Percentiles rank a stretch among this genome's conserved stretches.
phyloP scores from a whole-genome alignment of 31 red algal species.

The Asparagopsis taxiformis region DNA sequence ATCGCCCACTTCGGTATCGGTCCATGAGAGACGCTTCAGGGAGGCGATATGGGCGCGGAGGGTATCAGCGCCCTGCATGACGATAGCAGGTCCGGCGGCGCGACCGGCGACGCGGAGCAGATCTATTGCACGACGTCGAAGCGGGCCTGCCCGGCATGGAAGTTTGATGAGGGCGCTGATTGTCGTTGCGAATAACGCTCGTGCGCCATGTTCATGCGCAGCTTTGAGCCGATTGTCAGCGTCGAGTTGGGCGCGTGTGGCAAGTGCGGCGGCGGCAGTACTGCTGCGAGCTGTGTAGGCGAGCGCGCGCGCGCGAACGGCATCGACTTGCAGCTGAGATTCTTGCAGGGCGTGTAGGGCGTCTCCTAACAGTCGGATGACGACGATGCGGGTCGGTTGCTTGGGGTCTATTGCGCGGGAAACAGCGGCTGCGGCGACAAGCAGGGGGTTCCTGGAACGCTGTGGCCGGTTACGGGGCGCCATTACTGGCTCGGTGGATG shows the following conservation, averaged over 20 bases:
- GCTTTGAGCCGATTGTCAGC: slow-evolving; percentile 35
- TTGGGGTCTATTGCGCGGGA: slow-evolving; percentile 55
- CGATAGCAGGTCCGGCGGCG: slow-evolving; percentile 59
- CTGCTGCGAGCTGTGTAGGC: slow-evolving; percentile 20
- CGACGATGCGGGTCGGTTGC: slow-evolving; percentile 56
- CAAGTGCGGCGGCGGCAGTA: background rate
- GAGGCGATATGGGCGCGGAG: slow-evolving; percentile 54
- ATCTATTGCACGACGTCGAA: slow-evolving; percentile 53
- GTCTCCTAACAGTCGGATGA: slow-evolving; percentile 66
- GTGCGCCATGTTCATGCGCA: slow-evolving; percentile 54
- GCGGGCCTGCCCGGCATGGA: slow-evolving; percentile 33
- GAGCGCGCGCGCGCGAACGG: slow-evolving; percentile 30
- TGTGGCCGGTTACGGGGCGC: slow-evolving; percentile 26
- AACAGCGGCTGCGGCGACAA: slow-evolving; percentile 54
- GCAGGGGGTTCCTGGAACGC: slow-evolving; percentile 58
- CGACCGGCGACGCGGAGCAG: slow-evolving; percentile 29
- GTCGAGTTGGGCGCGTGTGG: slow-evolving; percentile 52
- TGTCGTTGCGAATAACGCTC: slow-evolving; percentile 43
- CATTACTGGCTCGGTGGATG: background rate
- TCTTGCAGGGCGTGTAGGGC: slow-evolving; percentile 60
- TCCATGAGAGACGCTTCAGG: slow-evolving; percentile 46
- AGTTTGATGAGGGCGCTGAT: slow-evolving; percentile 52
- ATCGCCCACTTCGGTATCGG: slow-evolving; percentile 41
- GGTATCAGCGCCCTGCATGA: slow-evolving; percentile 50
- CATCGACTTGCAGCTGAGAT: slow-evolving; percentile 49